Evolutionary conservation across 2,329 filamentous ascomycete species (phyloP), one percentile per base, ranked within the genome.

Genomic region (Ophiostoma montium): DNA sequence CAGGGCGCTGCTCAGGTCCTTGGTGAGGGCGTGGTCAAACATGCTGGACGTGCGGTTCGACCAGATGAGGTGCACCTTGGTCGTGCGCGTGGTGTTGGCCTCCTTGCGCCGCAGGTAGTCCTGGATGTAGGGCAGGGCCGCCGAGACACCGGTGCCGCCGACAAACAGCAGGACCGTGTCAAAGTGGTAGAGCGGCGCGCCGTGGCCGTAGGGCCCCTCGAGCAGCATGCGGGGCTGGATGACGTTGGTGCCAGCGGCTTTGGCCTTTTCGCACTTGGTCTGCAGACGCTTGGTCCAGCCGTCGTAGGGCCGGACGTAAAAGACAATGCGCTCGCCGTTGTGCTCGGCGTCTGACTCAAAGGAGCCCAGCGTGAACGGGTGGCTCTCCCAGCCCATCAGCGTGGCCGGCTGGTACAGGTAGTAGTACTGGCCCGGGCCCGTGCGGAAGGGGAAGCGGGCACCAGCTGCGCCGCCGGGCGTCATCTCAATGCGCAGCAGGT

Each of bases 361-460:
- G 16, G 18, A 12, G 1, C 67, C 67, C 11, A 72, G 64, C 0
- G 70, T 72, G 47, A 74, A 74, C 0, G 71, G 71, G 41, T 74
- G 71, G 50, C 67, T 71, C 51, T 74, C 69, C 71, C 70, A 74
- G 47, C 64, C 64, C 1, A 61, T 57, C 12, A 58, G 49, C 19
- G 62, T 63, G 44, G 66, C 61, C 5, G 72, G 61, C 7, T 69
- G 59, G 44, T 68, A 66, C 1, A 73, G 53, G 49, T 70, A 72
- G 54, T 69, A 72, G 54, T 64, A 71, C 0, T 67, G 70, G 0
- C 70, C 70, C 0, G 69, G 63, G 0, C 54, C 52, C 2, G 64
- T 62, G 10, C 56, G 35, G 19, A 55, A 32, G 42, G 42, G 42
- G 42, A 44, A 33, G 30, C 30, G 30, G 4, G 42, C n/a, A 41